Base-by-base conservation (phyloP, 768 basidiomycete species). In the Sporobolomyces pararoseus region DNA sequence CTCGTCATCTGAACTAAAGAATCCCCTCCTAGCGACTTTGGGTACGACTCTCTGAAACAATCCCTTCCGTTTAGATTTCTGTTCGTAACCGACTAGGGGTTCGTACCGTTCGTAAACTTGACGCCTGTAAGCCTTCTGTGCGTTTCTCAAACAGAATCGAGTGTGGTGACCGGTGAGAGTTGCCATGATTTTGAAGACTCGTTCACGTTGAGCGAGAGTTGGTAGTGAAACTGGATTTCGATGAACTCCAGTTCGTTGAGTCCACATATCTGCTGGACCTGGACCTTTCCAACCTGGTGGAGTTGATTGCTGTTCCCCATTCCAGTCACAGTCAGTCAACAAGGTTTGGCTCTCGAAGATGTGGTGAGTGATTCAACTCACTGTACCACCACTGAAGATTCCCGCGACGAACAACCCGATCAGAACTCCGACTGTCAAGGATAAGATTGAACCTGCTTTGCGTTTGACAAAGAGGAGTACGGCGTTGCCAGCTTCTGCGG, bases 111-210 rank as follows among this genome's bases (percentile, higher is more conserved):
- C 90, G 35, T 83, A 81, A 3, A 87, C 90, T 79, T 99, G 96
- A 52, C 89, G 85, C 65, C 83, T 83, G 79, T 98, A 99, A 39
- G 90, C 82, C 10, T 88, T 86, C 79, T 97, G 95, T 7, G 90
- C 83, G 75, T 84, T 83, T 60, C 90, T 88, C n/a, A 71, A 66
- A 62, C 73, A 73, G 67, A 44, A 73, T 66, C 87, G 88, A 25
- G 96, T 98, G 79, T 98, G 88, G 78, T 96, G 91, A 0, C 92
- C 87, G 0, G 91, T 87, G 54, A 99, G 85, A 6, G 88, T 88
- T 34, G 89, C 89, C 65, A 99, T 84, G 61, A 97, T 84, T 65
- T 91, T 87, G 42, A 98, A 84, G 17, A 98, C 86, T 29, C 93
- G 88, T 32, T 83, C 83, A 19, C 96, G 88, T 79, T 98, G 92